These are phyloP conservation scores for Saccharomyces eubayanus DNA, from an alignment of 805 yeast species.

Conservation along the genomic window DNA sequence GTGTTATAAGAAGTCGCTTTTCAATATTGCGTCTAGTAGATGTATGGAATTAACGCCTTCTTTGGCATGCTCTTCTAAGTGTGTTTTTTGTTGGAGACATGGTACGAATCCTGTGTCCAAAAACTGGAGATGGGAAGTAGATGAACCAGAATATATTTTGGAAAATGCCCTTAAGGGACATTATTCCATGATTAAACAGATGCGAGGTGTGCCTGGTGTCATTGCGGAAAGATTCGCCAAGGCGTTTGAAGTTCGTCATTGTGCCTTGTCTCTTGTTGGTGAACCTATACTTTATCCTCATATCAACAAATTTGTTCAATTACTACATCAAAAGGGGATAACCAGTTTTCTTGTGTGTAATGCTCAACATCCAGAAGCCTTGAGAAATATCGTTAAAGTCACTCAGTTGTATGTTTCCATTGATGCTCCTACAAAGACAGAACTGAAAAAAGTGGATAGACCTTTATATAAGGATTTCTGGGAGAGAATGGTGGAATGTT, in stretches of 20 bases:
- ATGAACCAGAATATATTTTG: constrained; percentile 74
- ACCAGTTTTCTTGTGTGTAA: constrained; percentile 88
- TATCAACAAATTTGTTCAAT: constrained; percentile 71
- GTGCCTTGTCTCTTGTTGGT: constrained; percentile 88
- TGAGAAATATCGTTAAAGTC: constrained; percentile 60
- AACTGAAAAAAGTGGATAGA: constrained; percentile 75
- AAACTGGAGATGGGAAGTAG: constrained; percentile 94
- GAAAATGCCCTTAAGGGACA: constrained; percentile 86
- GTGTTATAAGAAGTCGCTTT: constrained; percentile 86
- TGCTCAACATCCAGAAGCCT: constrained; percentile 89
- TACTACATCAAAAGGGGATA: constrained; percentile 72
- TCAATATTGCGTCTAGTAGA: constrained; percentile 81
- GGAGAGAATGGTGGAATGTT: constrained; percentile 77
- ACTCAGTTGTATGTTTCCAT: constrained; percentile 89
- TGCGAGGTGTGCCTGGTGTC: constrained; percentile 94
- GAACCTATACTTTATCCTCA: constrained; percentile 93
- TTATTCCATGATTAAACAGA: constrained; percentile 83
- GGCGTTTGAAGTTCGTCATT: constrained; percentile 81
- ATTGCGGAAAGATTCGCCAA: constrained; percentile 83
- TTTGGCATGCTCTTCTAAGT: constrained; percentile 85
- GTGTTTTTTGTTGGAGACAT: constrained; percentile 96
- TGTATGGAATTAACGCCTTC: constrained; percentile 97
- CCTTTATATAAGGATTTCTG: constrained; percentile 87
- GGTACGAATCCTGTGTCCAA: constrained; percentile 96
- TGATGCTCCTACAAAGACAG: constrained; percentile 83